Base-by-base conservation (phyloP, 78 protist species). In the Dictyostelium intermedium region DNA sequence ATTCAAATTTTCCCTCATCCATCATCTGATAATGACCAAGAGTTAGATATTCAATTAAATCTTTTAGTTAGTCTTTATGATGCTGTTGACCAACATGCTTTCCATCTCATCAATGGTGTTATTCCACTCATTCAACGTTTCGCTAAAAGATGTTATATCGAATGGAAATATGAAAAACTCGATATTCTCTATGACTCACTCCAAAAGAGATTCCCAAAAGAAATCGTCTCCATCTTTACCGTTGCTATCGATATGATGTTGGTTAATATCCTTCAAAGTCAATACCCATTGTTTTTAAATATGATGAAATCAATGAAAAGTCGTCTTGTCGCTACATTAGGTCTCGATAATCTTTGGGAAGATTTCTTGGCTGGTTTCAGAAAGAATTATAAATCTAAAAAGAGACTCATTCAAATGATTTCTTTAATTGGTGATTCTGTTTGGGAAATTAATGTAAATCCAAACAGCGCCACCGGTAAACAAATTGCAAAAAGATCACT, bases 1-100 rank as follows among this genome's bases (percentile, higher is more conserved):
- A 89, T 94, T 27, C 86, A 94, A 61, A 94, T 94, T 9, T 94
- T 94, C 93, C 96, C 96, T 50, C 85, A 72, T 18, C 95, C 95
- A 69, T 10, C 70, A 20, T 27, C 74, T 2, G 78, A 47, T 1
- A 76, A 84, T 6, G 86, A 82, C 9, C 23, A 43, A 23, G 91
- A 80, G 30, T 45, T 83, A 2, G 74, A 47, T 16, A 50, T 34
- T 3, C 93, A 92, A 53, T 32, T 91, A 47, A 69, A 84, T 18
- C 73, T 89, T 7, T 69, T 89, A 8, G 81, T 60, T n/a, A 76
- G 70, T 23, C 73, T 89, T 4, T 89, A 89, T 34, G 83, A 74
- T 13, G 81, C 82, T 0, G 72, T 89, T 0, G 94, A 89, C 14
- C 63, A 89, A 69, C n/a, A 89, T 25, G 47, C 27, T 4, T 66